These are phyloP conservation scores for Cladosporium sp. DNA, from an alignment of 2,329 filamentous ascomycete genomes.

Conservation along the genomic window DNA sequence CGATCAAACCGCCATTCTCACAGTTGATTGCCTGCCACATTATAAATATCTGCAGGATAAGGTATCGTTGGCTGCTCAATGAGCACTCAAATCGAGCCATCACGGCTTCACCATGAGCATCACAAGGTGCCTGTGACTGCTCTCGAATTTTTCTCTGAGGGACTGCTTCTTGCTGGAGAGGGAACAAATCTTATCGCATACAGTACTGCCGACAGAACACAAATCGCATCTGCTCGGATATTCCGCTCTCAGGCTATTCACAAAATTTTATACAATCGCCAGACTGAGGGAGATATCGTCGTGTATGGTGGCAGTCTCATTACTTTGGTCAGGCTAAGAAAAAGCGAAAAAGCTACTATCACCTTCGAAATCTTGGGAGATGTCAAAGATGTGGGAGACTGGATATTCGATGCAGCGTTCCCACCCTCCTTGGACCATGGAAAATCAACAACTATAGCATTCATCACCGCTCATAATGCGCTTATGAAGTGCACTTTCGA, in stretches of 20 bases:
- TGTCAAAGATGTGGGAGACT: conserved; percentile 57
- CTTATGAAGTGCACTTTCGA: conserved; percentile 42
- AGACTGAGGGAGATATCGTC: conserved; percentile 39
- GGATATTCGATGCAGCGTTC: conserved; percentile 67
- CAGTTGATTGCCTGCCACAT: no score
- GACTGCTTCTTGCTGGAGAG: conserved; percentile 39
- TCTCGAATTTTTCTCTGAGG: conserved; percentile 33
- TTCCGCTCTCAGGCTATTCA: conserved; percentile 70
- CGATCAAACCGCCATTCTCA: no score
- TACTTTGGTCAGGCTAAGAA: not conserved
- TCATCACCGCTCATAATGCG: conserved; percentile 86
- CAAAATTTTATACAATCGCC: conserved; percentile 54
- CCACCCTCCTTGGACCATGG: conserved; percentile 28
- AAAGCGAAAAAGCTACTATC: not conserved
- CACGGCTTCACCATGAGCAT: conserved; percentile 1
- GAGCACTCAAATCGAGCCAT: not conserved
- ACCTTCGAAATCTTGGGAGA: not conserved
- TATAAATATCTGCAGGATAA: no score
- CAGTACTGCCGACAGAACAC: conserved; percentile 21
- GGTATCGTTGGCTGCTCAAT: not conserved
- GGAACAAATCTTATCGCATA: conserved; percentile 40
- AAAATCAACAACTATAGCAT: conserved; percentile 39
- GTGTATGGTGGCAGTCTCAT: conserved; percentile 67
- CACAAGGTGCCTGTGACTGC: conserved; percentile 40
- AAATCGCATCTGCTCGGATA: conserved; percentile 40